Evolutionary conservation across 2,329 filamentous ascomycete genomes (phyloP).

Genomic region (Dothiorella sarmentorum): DNA sequence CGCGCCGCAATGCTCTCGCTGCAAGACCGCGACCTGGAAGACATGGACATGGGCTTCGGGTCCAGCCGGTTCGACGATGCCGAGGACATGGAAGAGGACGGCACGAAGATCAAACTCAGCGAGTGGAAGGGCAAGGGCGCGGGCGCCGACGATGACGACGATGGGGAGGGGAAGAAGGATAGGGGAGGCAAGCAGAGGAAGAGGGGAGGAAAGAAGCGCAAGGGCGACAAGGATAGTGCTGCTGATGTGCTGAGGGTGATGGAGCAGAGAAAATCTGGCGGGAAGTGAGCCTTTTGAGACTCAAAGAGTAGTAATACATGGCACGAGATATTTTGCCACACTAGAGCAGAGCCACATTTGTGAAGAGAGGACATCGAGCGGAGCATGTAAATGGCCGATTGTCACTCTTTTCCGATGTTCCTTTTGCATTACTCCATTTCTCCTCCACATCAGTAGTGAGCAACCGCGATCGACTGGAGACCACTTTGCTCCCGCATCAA

Average conservation of each 20-base stretch:
- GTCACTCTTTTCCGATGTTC: no score
- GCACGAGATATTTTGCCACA: no score
- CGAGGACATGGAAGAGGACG: conserved; percentile 70
- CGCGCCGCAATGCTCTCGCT: conserved; percentile 63
- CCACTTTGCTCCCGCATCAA: no score
- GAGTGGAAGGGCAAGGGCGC: conserved; percentile 57
- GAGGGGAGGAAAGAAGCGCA: conserved; percentile 70
- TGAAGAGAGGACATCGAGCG: no score
- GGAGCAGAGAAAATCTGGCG: conserved; percentile 54
- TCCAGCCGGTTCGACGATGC: conserved; percentile 83
- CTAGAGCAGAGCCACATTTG: no score
- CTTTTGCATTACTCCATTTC: no score
- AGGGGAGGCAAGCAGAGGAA: conserved; percentile 63
- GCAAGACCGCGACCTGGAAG: conserved; percentile 77
- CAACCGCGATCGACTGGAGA: no score
- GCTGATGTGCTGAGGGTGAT: conserved; percentile 77
- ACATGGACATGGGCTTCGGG: conserved; percentile 94
- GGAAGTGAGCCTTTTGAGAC: conserved; percentile 16
- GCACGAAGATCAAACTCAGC: conserved; percentile 62
- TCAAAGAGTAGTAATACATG: no score
- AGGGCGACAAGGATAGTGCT: conserved; percentile 74
- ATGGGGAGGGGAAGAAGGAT: conserved; percentile 48
- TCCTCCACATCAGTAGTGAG: no score
- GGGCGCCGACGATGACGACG: conserved; percentile 47
- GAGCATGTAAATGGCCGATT: no score